A percentile compares a stretch with the other conserved stretches of the same genome.
phyloP scores from a whole-genome alignment of 1,284 basidiomycete species.

The Cystobasidiaceae sp. region DNA sequence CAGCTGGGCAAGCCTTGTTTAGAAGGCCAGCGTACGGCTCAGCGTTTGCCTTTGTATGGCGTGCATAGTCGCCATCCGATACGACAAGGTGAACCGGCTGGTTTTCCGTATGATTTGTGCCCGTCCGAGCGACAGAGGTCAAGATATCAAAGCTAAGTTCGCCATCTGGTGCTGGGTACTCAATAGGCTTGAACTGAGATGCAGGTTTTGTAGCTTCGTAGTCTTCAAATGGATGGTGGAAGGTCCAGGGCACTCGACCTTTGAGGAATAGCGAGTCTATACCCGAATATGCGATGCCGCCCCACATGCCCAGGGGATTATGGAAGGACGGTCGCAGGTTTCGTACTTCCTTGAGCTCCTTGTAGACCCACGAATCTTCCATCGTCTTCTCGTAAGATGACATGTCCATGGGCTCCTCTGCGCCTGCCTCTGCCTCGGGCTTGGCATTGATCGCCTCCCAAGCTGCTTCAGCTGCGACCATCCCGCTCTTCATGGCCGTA shows the following conservation, averaged over 20 bases:
- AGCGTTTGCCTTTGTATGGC: conserved; percentile 76
- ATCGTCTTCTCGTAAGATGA: conserved; percentile 68
- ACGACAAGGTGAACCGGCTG: conserved; percentile 78
- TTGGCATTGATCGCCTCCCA: conserved; percentile 57
- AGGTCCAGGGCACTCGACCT: conserved; percentile 88
- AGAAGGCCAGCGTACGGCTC: conserved; percentile 79
- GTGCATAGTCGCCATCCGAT: conserved; percentile 52
- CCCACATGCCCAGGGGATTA: conserved; percentile 75
- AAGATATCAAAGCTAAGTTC: conserved; percentile 91
- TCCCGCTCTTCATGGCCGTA: conserved; percentile 99
- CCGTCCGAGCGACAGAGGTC: conserved; percentile 83
- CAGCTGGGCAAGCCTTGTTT: conserved; percentile 86
- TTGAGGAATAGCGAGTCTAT: conserved; percentile 79
- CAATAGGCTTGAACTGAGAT: conserved; percentile 68
- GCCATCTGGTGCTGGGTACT: conserved; percentile 84
- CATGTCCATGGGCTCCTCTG: conserved; percentile 59
- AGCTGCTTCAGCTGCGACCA: conserved; percentile 88
- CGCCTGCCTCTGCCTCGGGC: conserved; percentile 43
- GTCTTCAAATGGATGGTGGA: conserved; percentile 65
- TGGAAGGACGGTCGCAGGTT: conserved; percentile 91
- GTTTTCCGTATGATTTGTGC: conserved; percentile 95
- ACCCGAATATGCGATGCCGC: conserved; percentile 85
- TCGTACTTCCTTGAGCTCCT: conserved; percentile 83
- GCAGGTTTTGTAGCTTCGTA: conserved; percentile 68
- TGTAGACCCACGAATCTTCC: conserved; percentile 77